phyloP scores from a whole-genome alignment of 1,284 basidiomycete species.

The Ustilago lituana region DNA sequence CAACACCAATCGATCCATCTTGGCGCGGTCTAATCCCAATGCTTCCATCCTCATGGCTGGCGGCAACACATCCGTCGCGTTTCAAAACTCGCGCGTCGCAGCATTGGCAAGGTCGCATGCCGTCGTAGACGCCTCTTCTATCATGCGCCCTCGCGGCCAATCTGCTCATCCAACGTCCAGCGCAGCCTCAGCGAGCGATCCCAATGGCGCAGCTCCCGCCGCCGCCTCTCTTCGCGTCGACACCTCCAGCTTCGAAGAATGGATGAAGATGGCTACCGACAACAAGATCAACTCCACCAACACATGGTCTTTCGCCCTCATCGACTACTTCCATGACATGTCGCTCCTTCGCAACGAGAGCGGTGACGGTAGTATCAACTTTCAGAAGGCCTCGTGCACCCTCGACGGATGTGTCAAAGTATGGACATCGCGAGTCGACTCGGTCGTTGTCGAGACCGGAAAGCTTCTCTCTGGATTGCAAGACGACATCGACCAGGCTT shows the following conservation, averaged over 20 bases:
- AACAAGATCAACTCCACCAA: constrained; percentile 99
- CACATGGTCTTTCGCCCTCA: constrained; percentile 97
- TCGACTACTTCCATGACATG: constrained; percentile 99
- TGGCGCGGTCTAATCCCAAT: constrained; percentile 41
- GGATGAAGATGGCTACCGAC: constrained; percentile 99
- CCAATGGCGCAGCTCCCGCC: constrained; percentile 16
- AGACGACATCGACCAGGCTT: constrained; percentile 66
- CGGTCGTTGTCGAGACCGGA: constrained; percentile 94
- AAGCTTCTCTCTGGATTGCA: constrained; percentile 93
- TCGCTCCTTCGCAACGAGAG: constrained; percentile 77
- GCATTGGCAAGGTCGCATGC: constrained; percentile 45
- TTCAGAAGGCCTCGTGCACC: constrained; percentile 96
- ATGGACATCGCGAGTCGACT: constrained; percentile 97
- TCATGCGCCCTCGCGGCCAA: constrained; percentile 46
- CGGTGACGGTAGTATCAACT: constrained; percentile 78
- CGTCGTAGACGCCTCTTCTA: constrained; percentile 40
- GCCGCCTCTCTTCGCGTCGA: constrained; percentile 57
- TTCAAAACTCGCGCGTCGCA: constrained; percentile 43
- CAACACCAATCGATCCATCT: constrained; percentile 41
- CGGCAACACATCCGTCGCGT: constrained; percentile 40
- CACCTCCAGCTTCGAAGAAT: constrained; percentile 77
- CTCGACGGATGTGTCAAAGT: constrained; percentile 99
- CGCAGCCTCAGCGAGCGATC: constrained; percentile 10
- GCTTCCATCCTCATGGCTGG: constrained; percentile 38
- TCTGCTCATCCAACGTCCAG: constrained; percentile 9